Evolutionary conservation across 192 early-diverging fungal genomes (phyloP).

Genomic region (Umbelopsis sp.): DNA sequence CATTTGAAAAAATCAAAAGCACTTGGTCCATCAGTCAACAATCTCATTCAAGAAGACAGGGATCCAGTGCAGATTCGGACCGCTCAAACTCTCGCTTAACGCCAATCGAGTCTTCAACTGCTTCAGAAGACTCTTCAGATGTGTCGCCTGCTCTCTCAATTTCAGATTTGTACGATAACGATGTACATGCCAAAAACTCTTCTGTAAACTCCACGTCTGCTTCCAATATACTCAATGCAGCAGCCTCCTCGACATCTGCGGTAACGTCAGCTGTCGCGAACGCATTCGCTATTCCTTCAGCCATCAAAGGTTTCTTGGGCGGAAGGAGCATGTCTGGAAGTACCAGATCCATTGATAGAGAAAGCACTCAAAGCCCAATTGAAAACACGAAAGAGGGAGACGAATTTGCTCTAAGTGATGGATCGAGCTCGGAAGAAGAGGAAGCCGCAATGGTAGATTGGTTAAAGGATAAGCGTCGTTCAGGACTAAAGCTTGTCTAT

Average conservation of each 20-base stretch:
- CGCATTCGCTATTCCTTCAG: slow-evolving; percentile 27
- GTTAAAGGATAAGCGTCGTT: slow-evolving; percentile 33
- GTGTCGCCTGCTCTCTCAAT: slow-evolving; percentile 27
- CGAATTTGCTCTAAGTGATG: neutral
- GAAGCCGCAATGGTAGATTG: slow-evolving; percentile 30
- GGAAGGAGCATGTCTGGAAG: slow-evolving; percentile 19
- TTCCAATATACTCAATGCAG: neutral
- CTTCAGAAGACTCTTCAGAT: slow-evolving; percentile 28
- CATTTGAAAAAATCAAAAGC: slow-evolving; percentile 33
- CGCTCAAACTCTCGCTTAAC: neutral
- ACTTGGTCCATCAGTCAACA: slow-evolving; percentile 33
- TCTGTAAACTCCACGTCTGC: neutral
- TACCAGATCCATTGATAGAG: neutral
- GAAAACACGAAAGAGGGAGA: neutral
- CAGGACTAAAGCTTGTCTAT: slow-evolving; percentile 39
- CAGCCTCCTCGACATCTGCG: neutral
- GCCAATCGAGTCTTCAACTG: neutral
- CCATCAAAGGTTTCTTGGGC: slow-evolving; percentile 23
- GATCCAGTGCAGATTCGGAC: neutral
- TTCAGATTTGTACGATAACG: slow-evolving; percentile 24
- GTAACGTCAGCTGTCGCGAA: slow-evolving; percentile 27
- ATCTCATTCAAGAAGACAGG: neutral
- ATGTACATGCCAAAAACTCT: neutral
- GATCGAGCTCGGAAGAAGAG: slow-evolving; percentile 33
- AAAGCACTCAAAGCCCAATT: neutral